Conservation (phyloP, 2,329 filamentous ascomycete genomes). For the Aspergillaceae sp. region DNA sequence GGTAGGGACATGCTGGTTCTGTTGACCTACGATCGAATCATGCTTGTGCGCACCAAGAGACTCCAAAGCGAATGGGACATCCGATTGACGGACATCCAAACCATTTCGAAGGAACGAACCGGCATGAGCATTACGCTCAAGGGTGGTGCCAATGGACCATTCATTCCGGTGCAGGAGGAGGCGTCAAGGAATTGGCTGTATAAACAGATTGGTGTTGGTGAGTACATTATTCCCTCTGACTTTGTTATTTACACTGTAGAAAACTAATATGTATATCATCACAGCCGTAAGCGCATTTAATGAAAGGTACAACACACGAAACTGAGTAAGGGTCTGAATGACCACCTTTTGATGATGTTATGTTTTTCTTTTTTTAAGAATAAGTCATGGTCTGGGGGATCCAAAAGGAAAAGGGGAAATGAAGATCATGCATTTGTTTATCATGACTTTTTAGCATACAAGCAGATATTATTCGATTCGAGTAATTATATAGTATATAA, state of each 20-base stretch:
- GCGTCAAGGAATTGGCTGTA: constrained; percentile 61
- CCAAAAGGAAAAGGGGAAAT: too few species aligned
- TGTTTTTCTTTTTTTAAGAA: constrained; percentile 1
- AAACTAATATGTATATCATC: background rate
- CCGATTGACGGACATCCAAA: constrained; percentile 89
- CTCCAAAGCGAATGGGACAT: constrained; percentile 93
- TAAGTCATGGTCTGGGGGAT: background rate
- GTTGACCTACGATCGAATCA: constrained; percentile 77
- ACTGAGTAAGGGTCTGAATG: background rate
- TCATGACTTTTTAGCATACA: too few species aligned
- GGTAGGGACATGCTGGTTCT: constrained; percentile 82
- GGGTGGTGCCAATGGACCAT: constrained; percentile 86
- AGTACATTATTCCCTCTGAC: constrained; percentile 12
- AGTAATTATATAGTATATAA: too few species aligned
- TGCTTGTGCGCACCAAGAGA: constrained; percentile 80
- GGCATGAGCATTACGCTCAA: constrained; percentile 83
- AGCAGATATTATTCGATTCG: too few species aligned
- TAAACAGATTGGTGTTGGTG: constrained; percentile 53
- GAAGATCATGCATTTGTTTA: too few species aligned
- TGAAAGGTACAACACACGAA: background rate
- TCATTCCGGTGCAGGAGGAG: constrained; percentile 88
- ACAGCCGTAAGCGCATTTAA: background rate
- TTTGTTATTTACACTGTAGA: background rate
- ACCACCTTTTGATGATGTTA: background rate
- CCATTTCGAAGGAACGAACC: constrained; percentile 91